Evolutionary conservation across 164 flowering plant species (phyloP).

Genomic region (Akebia trifoliata): DNA sequence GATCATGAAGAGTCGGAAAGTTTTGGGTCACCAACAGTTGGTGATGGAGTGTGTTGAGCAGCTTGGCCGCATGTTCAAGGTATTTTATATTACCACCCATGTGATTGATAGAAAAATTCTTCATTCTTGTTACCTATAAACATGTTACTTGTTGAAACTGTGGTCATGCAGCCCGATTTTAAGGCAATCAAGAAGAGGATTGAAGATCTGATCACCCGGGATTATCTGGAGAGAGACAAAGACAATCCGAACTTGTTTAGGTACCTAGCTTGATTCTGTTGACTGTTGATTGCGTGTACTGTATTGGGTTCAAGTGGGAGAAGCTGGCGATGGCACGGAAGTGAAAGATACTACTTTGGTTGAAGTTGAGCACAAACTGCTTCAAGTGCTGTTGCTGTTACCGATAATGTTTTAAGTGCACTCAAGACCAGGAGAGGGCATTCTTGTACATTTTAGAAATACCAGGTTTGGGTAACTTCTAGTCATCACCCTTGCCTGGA

Average conservation of each 20-base stretch:
- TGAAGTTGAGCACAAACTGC: background rate
- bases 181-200: slow-evolving; percentile 82
- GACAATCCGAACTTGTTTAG: slow-evolving; percentile 69
- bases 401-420: background rate
- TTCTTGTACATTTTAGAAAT: slow-evolving; percentile 10
- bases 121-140: too few species aligned
- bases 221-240: slow-evolving; percentile 82
- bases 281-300: background rate
- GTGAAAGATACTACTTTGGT: too few species aligned
- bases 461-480: slow-evolving; percentile 9
- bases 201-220: slow-evolving; percentile 77
- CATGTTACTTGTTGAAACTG: background rate
- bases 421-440: background rate
- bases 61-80: slow-evolving; percentile 89
- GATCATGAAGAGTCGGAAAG: slow-evolving; percentile 92
- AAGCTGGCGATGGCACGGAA: slow-evolving; percentile 13
- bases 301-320: background rate
- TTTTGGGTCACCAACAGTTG: slow-evolving; percentile 77
- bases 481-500: slow-evolving; percentile 5
- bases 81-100: slow-evolving; percentile 11
- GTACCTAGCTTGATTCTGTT: slow-evolving; percentile 64
- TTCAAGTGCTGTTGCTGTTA: background rate
- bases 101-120: background rate
- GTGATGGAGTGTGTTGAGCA: slow-evolving; percentile 93
- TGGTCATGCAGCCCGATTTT: slow-evolving; percentile 64